Conservation (phyloP, 1,139 yeast genomes). For the Yamadazyma dushanensis region DNA sequence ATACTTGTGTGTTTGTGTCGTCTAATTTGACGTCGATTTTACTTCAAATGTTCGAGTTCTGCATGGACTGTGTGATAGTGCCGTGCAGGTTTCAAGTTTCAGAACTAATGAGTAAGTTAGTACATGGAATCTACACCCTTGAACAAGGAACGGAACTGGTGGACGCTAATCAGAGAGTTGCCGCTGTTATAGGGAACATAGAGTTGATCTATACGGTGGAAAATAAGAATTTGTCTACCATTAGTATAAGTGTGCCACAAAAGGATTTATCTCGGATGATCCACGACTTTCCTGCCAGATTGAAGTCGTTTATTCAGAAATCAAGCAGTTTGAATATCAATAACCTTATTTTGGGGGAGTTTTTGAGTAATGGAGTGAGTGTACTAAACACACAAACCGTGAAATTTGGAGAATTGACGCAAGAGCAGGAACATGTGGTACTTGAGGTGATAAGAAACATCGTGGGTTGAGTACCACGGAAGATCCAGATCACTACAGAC, state of each 20-base stretch:
- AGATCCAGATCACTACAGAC: too few species aligned
- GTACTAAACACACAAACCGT: slow-evolving; percentile 1
- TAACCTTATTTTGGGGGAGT: slow-evolving; percentile 21
- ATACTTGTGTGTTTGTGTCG: not conserved
- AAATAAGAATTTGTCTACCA: slow-evolving; percentile 20
- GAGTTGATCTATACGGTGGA: slow-evolving; percentile 17
- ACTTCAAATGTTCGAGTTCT: slow-evolving; percentile 5
- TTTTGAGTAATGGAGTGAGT: slow-evolving; percentile 14
- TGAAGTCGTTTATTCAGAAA: slow-evolving; percentile 19
- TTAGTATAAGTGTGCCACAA: slow-evolving; percentile 25
- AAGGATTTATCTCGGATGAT: slow-evolving; percentile 19
- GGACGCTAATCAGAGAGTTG: not conserved
- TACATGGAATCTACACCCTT: slow-evolving; percentile 7
- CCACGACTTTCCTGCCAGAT: slow-evolving; percentile 9
- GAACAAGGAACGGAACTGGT: not conserved
- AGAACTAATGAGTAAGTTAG: slow-evolving; percentile 3
- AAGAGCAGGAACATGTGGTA: not conserved
- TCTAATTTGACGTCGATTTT: slow-evolving; percentile 4
- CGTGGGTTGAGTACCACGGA: too few species aligned
- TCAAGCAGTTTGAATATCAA: slow-evolving; percentile 22
- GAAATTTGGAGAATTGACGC: not conserved
- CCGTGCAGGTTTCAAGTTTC: slow-evolving; percentile 2
- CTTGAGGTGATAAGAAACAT: not conserved
- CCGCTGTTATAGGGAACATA: slow-evolving; percentile 15
- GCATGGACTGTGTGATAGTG: slow-evolving; percentile 7